Conservation (phyloP, 2,329 filamentous ascomycete genomes). For the Ophiosphaerella korrae region DNA sequence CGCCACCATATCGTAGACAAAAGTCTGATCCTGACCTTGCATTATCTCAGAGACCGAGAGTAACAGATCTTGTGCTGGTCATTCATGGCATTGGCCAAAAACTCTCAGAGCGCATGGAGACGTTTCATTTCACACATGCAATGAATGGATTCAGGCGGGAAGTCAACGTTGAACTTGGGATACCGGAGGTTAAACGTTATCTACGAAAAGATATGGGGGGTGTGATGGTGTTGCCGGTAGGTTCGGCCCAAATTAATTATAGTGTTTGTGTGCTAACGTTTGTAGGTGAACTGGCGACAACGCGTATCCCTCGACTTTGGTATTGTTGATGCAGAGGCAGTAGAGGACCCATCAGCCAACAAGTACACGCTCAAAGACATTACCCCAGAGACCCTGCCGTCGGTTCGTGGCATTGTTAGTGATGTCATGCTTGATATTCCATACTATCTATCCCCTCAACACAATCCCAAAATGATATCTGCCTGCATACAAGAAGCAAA, state of each 20-base stretch:
- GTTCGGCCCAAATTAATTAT: constrained; percentile 3
- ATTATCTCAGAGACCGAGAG: constrained; percentile 68
- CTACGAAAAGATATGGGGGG: constrained; percentile 80
- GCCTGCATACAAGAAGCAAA: constrained; percentile 91
- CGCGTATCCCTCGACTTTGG: constrained; percentile 86
- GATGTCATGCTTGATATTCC: constrained; percentile 99
- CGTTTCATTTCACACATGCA: constrained; percentile 95
- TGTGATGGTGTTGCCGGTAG: constrained; percentile 84
- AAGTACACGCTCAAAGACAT: constrained; percentile 81
- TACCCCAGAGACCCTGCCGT: constrained; percentile 86
- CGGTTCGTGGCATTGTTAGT: constrained; percentile 87
- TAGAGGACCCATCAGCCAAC: constrained; percentile 64
- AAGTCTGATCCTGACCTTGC: constrained; percentile 64
- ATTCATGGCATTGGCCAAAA: constrained; percentile 98
- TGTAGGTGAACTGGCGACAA: constrained; percentile 82
- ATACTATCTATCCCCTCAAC: constrained; percentile 89
- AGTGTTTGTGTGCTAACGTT: constrained; percentile 13
- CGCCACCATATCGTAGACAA: constrained; percentile 46
- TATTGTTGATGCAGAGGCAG: constrained; percentile 55
- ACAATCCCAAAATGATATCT: constrained; percentile 92
- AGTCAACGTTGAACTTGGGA: constrained; percentile 82
- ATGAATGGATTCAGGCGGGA: constrained; percentile 88
- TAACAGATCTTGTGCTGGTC: constrained; percentile 87
- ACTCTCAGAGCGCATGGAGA: constrained; percentile 90
- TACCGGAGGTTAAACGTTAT: constrained; percentile 72